Evolutionary conservation across 2,329 filamentous ascomycete genomes (phyloP).

Genomic region (Penicillium sp.): DNA sequence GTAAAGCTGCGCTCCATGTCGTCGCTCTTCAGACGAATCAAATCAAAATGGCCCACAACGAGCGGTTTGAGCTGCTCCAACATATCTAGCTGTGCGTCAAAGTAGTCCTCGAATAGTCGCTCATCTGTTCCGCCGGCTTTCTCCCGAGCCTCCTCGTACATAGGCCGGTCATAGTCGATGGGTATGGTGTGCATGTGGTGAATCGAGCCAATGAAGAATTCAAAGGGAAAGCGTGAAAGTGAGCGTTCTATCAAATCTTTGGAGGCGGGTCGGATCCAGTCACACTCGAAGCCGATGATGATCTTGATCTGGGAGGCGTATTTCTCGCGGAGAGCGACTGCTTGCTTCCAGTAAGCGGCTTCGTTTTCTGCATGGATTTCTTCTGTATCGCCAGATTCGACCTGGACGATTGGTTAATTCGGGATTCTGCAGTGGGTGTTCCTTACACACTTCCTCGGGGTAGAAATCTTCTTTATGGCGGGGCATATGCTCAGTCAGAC

Average conservation of each 20-base stretch:
- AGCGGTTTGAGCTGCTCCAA: conserved; percentile 67
- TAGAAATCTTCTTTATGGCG: conserved; percentile 78
- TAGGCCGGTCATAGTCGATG: conserved; percentile 76
- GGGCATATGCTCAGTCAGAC: conserved; percentile 93
- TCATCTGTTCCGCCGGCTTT: conserved; percentile 64
- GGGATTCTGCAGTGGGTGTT: not conserved
- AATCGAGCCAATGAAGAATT: conserved; percentile 90
- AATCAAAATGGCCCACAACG: conserved; percentile 90
- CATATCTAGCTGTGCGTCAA: conserved; percentile 84
- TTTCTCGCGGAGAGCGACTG: conserved; percentile 65
- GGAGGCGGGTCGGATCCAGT: conserved; percentile 77
- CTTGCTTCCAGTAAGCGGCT: conserved; percentile 70
- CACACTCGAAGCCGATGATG: conserved; percentile 85
- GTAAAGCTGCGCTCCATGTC: conserved; percentile 63
- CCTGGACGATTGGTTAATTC: conserved; percentile 17
- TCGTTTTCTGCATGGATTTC: conserved; percentile 47
- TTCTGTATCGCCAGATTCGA: conserved; percentile 35
- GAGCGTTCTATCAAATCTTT: conserved; percentile 60
- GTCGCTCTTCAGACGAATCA: conserved; percentile 76
- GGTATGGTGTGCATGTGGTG: conserved; percentile 85
- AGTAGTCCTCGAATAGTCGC: conserved; percentile 76
- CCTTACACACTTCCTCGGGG: conserved; percentile 70
- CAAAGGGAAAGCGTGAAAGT: conserved; percentile 62
- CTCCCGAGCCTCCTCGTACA: conserved; percentile 64
- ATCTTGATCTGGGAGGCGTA: conserved; percentile 73